Evolutionary conservation across 2,329 filamentous ascomycete genomes (phyloP).

Genomic region (Pyricularia pennisetigena): DNA sequence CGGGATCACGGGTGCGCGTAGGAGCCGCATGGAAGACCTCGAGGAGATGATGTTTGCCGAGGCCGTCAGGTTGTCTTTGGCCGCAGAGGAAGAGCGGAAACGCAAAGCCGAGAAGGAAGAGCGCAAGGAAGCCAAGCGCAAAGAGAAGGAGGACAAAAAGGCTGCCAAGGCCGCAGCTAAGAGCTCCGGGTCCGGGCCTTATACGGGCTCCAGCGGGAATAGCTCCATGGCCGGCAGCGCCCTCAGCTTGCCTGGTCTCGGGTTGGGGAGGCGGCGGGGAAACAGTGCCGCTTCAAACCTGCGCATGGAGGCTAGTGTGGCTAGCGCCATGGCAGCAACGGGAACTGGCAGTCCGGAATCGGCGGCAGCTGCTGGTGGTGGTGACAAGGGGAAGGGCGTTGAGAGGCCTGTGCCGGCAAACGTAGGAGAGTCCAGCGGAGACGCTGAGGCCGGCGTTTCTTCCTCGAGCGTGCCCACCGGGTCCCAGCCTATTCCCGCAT

Average conservation of each 20-base stretch:
- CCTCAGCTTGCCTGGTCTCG: slow-evolving; percentile 50
- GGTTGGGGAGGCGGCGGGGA: slow-evolving; percentile 46
- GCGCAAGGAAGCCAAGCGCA: slow-evolving; percentile 74
- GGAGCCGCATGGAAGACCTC: slow-evolving; percentile 66
- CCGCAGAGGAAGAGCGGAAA: slow-evolving; percentile 85
- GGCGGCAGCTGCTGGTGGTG: slow-evolving; percentile 14
- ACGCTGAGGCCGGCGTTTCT: neutral
- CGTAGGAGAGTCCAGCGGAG: slow-evolving; percentile 11
- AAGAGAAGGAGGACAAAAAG: slow-evolving; percentile 77
- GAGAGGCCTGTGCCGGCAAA: slow-evolving; percentile 25
- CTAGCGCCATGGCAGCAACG: slow-evolving; percentile 28
- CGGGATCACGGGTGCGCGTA: slow-evolving; percentile 17
- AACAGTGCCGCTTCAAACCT: slow-evolving; percentile 52
- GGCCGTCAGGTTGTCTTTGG: slow-evolving; percentile 83
- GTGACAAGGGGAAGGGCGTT: slow-evolving; percentile 59
- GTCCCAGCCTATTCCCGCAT: slow-evolving; percentile 33
- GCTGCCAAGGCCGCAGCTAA: slow-evolving; percentile 52
- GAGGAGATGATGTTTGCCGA: slow-evolving; percentile 99
- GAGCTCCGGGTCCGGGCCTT: slow-evolving; percentile 28
- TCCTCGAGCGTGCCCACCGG: slow-evolving; percentile 12
- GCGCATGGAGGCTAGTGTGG: slow-evolving; percentile 43
- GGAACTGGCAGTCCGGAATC: slow-evolving; percentile 17
- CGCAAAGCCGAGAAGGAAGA: slow-evolving; percentile 74
- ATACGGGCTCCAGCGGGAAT: slow-evolving; percentile 29
- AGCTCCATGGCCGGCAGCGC: slow-evolving; percentile 53